Percentiles rank a stretch among this genome's conserved stretches.
Evolutionary conservation across 1,284 basidiomycete genomes (phyloP).

Genomic region (Leccinum pseudoinsigne): DNA sequence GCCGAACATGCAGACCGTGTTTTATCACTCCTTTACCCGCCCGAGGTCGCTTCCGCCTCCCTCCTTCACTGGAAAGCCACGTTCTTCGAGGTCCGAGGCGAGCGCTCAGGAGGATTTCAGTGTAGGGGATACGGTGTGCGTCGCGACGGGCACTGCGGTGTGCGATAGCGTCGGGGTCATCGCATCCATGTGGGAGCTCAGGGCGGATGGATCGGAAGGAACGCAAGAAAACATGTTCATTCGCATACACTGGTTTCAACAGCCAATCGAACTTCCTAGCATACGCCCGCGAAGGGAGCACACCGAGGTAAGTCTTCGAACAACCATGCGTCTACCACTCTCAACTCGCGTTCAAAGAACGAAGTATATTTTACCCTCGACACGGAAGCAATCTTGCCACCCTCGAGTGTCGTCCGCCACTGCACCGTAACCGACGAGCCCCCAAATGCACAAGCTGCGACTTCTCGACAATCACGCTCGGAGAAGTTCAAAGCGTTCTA

Average conservation of each 20-base stretch:
- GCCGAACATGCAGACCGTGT: slow-evolving; percentile 25
- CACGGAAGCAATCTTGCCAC: slow-evolving; percentile 45
- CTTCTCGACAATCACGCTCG: slow-evolving; percentile 13
- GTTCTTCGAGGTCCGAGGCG: slow-evolving; percentile 21
- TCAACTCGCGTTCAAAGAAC: slow-evolving; percentile 44
- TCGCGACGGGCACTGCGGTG: slow-evolving; percentile 51
- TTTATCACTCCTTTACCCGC: slow-evolving; percentile 36
- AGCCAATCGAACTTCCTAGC: slow-evolving; percentile 57
- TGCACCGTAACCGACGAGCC: slow-evolving; percentile 47
- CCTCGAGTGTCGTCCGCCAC: slow-evolving; percentile 49
- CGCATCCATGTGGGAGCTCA: slow-evolving; percentile 62
- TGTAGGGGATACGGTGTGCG: slow-evolving; percentile 64
- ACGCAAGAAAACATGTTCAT: slow-evolving; percentile 43
- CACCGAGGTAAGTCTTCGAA: slow-evolving; percentile 44
- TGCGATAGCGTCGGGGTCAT: slow-evolving; percentile 66
- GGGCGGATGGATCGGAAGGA: slow-evolving; percentile 28
- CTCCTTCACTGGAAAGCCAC: slow-evolving; percentile 28
- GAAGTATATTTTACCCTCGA: slow-evolving; percentile 68
- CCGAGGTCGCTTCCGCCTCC: slow-evolving; percentile 15
- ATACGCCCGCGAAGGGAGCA: slow-evolving; percentile 57
- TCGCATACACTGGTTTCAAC: slow-evolving; percentile 70
- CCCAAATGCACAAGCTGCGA: slow-evolving; percentile 14
- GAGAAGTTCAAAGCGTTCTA: slow-evolving; percentile 36
- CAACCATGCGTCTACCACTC: slow-evolving; percentile 1
- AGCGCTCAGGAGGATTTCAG: slow-evolving; percentile 38